phyloP scores from a whole-genome alignment of 2,329 filamentous ascomycete genomes.

The Ceratocystis variospora region DNA sequence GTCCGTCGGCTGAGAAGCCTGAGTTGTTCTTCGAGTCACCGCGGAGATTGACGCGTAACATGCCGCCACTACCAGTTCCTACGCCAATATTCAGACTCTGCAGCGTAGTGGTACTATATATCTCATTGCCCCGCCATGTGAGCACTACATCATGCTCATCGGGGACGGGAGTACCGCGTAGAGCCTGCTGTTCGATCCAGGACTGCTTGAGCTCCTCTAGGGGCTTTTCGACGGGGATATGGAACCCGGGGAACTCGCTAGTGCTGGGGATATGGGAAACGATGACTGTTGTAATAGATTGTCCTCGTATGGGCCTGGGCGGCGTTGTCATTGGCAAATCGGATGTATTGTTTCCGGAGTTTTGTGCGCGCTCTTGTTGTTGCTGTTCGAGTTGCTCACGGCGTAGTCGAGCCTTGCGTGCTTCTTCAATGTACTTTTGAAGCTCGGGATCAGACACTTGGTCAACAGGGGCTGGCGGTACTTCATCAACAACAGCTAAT shows the following conservation, averaged over 20 bases:
- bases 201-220: constrained; percentile 40
- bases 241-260: constrained; percentile 4
- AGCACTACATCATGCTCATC: constrained; percentile 50
- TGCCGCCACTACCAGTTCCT: constrained; percentile 24
- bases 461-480: background rate
- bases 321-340: background rate
- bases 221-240: background rate
- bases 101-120: constrained; percentile 67
- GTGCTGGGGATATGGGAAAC: constrained; percentile 48
- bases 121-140: constrained; percentile 58
- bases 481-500: background rate
- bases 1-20: constrained; percentile 37
- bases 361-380: background rate
- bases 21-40: constrained; percentile 26
- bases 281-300: constrained; percentile 20
- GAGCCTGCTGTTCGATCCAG: constrained; percentile 53
- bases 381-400: background rate
- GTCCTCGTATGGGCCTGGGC: background rate
- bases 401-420: constrained; percentile 24
- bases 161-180: constrained; percentile 30
- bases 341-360: background rate
- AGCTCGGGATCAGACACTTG: constrained; percentile 31
- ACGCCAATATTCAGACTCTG: constrained; percentile 47
- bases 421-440: constrained; percentile 33
- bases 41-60: constrained; percentile 30